Percentiles rank a stretch among this genome's conserved stretches.
Evolutionary conservation across 768 basidiomycete genomes (phyloP).

Genomic region (Cyclocybe cylindracea): DNA sequence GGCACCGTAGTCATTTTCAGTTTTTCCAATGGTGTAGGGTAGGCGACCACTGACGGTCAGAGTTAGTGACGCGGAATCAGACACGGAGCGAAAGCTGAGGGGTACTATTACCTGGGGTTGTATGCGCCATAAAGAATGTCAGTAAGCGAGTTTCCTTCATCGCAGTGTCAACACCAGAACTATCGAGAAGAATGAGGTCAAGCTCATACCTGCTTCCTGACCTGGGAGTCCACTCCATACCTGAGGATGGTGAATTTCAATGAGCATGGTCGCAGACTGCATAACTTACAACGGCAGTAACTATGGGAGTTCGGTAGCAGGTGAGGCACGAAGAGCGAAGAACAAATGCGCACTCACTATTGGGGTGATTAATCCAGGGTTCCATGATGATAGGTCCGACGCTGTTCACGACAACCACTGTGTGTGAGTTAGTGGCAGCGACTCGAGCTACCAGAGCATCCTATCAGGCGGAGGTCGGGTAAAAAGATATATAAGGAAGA

Average conservation of each 20-base stretch:
- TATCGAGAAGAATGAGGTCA: background rate
- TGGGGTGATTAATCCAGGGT: constrained; percentile 57
- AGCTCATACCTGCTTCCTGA: constrained; percentile 54
- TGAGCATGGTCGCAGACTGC: background rate
- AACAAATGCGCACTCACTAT: constrained; percentile 30
- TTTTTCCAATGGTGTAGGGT: constrained; percentile 57
- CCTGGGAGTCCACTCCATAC: constrained; percentile 60
- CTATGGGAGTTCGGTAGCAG: constrained; percentile 13
- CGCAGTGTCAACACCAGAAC: background rate
- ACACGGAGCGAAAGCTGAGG: background rate
- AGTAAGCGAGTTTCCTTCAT: constrained; percentile 52
- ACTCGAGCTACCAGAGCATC: constrained; percentile 50
- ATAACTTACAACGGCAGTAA: constrained; percentile 37
- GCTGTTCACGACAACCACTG: constrained; percentile 67
- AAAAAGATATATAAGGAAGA: background rate
- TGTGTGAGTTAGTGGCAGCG: constrained; percentile 56
- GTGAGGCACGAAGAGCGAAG: too few species aligned
- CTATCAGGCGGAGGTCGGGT: constrained; percentile 17
- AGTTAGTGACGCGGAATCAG: background rate
- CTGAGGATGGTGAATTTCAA: constrained; percentile 15
- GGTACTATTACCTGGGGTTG: constrained; percentile 49
- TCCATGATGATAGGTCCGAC: constrained; percentile 64
- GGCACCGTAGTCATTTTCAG: constrained; percentile 55
- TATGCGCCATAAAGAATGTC: constrained; percentile 62
- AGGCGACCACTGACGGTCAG: constrained; percentile 38